Percentiles rank a stretch among this genome's conserved stretches.
Conservation (phyloP, 164 flowering plant genomes). For the Tinospora cordifolia region DNA sequence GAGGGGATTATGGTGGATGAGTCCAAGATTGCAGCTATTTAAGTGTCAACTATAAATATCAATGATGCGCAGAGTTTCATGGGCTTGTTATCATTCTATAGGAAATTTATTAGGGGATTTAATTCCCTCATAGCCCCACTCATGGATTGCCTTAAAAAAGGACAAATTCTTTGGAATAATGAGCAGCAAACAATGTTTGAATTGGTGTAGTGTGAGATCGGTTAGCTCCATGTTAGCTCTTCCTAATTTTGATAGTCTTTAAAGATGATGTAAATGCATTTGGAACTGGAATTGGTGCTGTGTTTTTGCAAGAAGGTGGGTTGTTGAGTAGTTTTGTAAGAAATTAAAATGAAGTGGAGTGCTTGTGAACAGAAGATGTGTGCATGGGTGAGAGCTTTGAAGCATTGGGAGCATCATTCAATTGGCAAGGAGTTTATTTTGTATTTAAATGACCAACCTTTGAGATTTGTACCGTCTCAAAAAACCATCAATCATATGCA, state of each 20-base stretch:
- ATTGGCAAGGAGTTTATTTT: background rate
- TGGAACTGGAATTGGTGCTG: background rate
- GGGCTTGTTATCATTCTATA: background rate
- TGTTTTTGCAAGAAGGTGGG: background rate
- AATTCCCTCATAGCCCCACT: background rate
- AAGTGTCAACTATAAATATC: background rate
- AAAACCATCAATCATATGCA: background rate
- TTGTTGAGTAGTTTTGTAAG: slow-evolving; percentile 2
- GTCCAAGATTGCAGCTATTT: background rate
- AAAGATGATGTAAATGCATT: slow-evolving; percentile 7
- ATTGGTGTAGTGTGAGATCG: background rate
- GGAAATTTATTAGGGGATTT: background rate
- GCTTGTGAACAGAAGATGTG: background rate
- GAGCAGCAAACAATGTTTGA: background rate
- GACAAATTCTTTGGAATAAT: background rate
- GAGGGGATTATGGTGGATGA: slow-evolving; percentile 1
- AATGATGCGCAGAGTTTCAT: background rate
- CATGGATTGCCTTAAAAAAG: background rate
- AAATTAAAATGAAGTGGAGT: background rate
- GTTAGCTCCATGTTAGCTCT: background rate
- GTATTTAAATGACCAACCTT: slow-evolving; percentile 4
- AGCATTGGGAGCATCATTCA: background rate
- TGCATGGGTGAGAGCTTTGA: background rate
- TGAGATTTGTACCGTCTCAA: background rate
- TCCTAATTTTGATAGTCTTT: background rate